These are phyloP conservation scores for Monilinia aucupariae DNA, from an alignment of 2,329 filamentous ascomycete genomes.

Conservation along the genomic window DNA sequence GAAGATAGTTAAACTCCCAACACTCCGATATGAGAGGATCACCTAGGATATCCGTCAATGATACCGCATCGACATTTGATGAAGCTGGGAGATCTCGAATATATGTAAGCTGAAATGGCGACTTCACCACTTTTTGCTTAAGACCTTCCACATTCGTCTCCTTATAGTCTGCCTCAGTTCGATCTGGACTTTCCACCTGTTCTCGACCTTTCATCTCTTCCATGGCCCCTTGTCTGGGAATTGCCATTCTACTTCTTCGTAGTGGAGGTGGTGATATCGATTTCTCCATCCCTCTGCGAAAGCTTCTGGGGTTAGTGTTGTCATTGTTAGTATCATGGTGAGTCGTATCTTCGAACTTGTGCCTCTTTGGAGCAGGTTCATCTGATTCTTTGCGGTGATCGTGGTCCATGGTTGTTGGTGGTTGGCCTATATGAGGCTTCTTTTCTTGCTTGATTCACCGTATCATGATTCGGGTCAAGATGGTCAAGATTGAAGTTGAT, in stretches of 20 bases:
- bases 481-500: not conserved
- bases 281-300: slow-evolving; percentile 17
- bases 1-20: slow-evolving; percentile 53
- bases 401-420: slow-evolving; percentile 23
- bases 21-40: slow-evolving; percentile 52
- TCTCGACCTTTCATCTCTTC: not conserved
- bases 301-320: not conserved
- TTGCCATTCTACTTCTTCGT: slow-evolving; percentile 9
- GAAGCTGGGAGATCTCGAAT: slow-evolving; percentile 47
- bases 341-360: slow-evolving; percentile 22
- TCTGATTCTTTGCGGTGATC: slow-evolving; percentile 10
- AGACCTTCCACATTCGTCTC: not conserved
- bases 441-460: not conserved
- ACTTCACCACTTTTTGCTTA: slow-evolving; percentile 33
- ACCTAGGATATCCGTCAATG: slow-evolving; percentile 52
- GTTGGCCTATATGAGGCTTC: not conserved
- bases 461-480: no score
- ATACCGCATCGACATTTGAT: slow-evolving; percentile 52
- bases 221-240: not conserved
- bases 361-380: slow-evolving; percentile 30
- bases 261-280: slow-evolving; percentile 33
- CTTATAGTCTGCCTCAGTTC: not conserved
- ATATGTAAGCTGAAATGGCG: slow-evolving; percentile 54
- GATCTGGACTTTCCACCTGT: slow-evolving; percentile 6
- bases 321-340: slow-evolving; percentile 1